Base-by-base conservation (phyloP, 2,329 filamentous ascomycete species). In the Gaeumannomyces sp. region DNA sequence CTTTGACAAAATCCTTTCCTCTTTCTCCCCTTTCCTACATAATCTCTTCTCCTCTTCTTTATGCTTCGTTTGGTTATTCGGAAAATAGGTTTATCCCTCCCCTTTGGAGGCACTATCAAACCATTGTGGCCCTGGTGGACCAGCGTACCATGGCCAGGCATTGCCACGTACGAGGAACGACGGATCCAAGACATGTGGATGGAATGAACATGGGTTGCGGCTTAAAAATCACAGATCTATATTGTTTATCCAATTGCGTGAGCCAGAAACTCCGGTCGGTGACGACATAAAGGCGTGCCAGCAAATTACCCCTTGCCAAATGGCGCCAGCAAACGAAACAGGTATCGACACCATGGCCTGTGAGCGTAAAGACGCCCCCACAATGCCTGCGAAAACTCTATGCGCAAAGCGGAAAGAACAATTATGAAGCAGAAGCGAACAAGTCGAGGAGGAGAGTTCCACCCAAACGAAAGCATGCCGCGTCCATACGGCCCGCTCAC, bases 1-100 rank as follows among this genome's bases (percentile, higher is more conserved):
- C 31, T 61, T 31, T 38, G 64, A 31, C 19, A 64, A 61, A 25
- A 27, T 50, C 63, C 29, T 38, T 64, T 66, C 61, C 59, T 45
- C 53, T 35, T 60, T 56, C 29, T 58, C 53, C 35, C 35, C 29
- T 29, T 61, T 64, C 38, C 35, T 29, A 53, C 19, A 56, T 65
- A 65, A 27, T 68, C 62, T 7, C 58, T 64, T 50, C 35, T 19
- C 13, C 62, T 6, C 59, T 64, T 50, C 31, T 19, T 13, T 33
- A 1, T 11, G 33, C 11, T 33, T 11, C 10, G 2, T 33, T 33
- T 33, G 33, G 33, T 33, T 33, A 13, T 16, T 16, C 13, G 2
- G 4, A 45, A 11, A 6, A 13, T 45, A 19, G 29, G 4, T 45
- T 16, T 45, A 45, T 45, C 38, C 14, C 14, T 45, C 19, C 19